Conservation (phyloP, 208 protist genomes). For the Acanthamoeba lenticulata region DNA sequence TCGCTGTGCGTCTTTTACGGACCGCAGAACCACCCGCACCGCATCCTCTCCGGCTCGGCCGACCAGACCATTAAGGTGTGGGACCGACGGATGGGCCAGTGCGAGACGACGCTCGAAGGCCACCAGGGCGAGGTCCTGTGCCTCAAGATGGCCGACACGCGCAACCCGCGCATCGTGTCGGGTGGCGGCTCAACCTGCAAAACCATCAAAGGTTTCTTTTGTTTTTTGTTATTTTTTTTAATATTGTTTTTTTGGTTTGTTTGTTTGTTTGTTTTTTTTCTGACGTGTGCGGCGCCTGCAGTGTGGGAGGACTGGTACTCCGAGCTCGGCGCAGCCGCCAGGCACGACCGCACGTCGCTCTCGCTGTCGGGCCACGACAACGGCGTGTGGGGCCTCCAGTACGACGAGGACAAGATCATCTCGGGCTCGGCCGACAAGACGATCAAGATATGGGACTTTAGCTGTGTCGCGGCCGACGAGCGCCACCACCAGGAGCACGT, state of each 20-base stretch:
- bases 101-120: slow-evolving; percentile 3
- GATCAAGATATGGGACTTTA: slow-evolving; percentile 51
- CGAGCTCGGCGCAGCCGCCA: neutral
- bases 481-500: slow-evolving; percentile 4
- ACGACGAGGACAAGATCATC: slow-evolving; percentile 53
- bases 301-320: slow-evolving; percentile 26
- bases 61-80: slow-evolving; percentile 59
- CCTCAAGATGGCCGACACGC: slow-evolving; percentile 5
- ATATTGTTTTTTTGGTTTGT: neutral
- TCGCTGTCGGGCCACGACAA: neutral
- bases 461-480: neutral
- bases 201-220: slow-evolving; percentile 34
- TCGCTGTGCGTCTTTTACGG: slow-evolving; percentile 21
- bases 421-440: slow-evolving; percentile 40
- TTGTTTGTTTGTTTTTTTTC: neutral
- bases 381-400: slow-evolving; percentile 47
- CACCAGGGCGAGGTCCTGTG: slow-evolving; percentile 45
- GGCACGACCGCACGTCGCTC: neutral
- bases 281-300: neutral
- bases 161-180: slow-evolving; percentile 19
- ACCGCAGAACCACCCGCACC: neutral
- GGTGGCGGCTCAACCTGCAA: slow-evolving; percentile 36
- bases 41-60: slow-evolving; percentile 14
- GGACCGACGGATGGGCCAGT: neutral
- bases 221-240: neutral